Evolutionary conservation across 1,284 basidiomycete species (phyloP), one percentile per base, ranked within the genome.

Genomic region (Kwoniella shivajii): DNA sequence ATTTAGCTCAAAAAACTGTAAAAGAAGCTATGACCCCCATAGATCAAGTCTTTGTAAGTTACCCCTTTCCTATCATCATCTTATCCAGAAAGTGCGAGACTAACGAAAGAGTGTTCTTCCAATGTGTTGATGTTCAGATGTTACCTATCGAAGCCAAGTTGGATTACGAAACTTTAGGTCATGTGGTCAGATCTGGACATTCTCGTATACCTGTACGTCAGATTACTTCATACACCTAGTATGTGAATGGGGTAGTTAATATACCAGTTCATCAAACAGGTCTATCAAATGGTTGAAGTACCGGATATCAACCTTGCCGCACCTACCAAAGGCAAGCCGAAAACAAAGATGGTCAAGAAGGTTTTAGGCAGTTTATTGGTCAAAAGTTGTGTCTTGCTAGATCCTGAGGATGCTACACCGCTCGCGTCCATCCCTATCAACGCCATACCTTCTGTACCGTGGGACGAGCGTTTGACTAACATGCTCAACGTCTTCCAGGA

Each of bases 401-500:
- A 95, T 74, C 92, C 92, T 2, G 89, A 90, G 74, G 88, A 91
- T 69, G 87, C 88, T 0, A 83, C 85, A 9, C 90, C 90, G 0
- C 78, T 92, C 31, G 85, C 88, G 59, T 85, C 84, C 57, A 85
- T 92, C 44, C 88, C 87, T 1, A 80, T 92, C 47, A 93, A 93
- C 77, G 89, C 88, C 64, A 86, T 94, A 3, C 89, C 88, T 0
- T 88, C 88, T 42, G 89, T 94, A 1, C 88, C 91, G 1, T 86
- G 85, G 54, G 90, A 94, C 66, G 90, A 93, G 74, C 85, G 90
- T 20, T 81, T 95, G 4, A 84, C 94, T 20, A 87, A 89, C 37
- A 89, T 94, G 63, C 83, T 95, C 50, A 92, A 94, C 73, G 88
- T 84, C 59, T 95, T 95, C 76, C 92, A 94, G 74, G 90, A 93